Conservation (phyloP, 805 yeast genomes). For the Myxozyma neotropica region DNA sequence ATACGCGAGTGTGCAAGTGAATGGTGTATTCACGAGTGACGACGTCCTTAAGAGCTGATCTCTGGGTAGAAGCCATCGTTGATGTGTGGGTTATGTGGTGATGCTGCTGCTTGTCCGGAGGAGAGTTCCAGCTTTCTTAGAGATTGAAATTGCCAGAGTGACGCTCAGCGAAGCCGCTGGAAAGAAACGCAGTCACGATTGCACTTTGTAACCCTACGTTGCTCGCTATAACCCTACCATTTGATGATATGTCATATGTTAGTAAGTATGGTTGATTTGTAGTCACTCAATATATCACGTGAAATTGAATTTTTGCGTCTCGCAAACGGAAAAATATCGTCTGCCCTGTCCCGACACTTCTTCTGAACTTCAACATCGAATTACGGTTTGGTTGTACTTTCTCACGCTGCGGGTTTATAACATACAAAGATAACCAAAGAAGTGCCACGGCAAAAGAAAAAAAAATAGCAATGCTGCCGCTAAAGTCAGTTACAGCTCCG, state of each 20-base stretch:
- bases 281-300: conserved; percentile 1
- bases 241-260: neutral
- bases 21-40: conserved; percentile 99
- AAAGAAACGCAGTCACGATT: conserved; percentile 1
- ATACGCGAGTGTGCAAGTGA: conserved; percentile 98
- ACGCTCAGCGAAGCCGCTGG: neutral
- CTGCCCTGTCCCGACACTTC: neutral
- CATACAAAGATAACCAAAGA: too few relatives aligned
- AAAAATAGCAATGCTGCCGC: neutral
- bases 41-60: conserved; percentile 94
- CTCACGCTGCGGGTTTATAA: neutral
- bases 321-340: conserved; percentile 2
- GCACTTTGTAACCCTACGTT: neutral
- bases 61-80: conserved; percentile 48
- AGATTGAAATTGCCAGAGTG: neutral
- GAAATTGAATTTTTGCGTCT: neutral
- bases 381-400: neutral
- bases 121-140: too few relatives aligned
- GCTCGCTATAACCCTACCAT: neutral
- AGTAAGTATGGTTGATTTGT: neutral
- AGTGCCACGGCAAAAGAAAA: neutral
- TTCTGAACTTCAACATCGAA: neutral
- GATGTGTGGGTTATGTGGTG: neutral
- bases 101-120: neutral
- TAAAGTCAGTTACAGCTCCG: neutral